Conservation (phyloP, 2,329 filamentous ascomycete genomes). For the Ceratocystis diversiconidia region DNA sequence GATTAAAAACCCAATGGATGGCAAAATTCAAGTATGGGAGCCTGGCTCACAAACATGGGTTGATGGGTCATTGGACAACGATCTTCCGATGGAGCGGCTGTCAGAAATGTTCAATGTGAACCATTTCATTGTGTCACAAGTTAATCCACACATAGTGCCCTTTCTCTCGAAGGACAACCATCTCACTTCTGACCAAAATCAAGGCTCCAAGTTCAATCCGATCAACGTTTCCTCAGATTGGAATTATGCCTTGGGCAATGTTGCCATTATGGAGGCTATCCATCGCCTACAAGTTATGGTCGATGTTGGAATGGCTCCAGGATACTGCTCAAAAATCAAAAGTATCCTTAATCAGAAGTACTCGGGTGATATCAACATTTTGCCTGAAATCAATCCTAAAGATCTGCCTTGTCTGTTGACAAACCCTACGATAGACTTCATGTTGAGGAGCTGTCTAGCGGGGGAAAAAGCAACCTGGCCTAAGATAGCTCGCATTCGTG, state of each 20-base stretch:
- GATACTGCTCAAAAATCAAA: constrained; percentile 59
- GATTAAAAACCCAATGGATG: constrained; percentile 72
- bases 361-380: constrained; percentile 86
- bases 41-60: constrained; percentile 77
- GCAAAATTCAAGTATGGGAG: constrained; percentile 68
- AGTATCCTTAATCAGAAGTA: constrained; percentile 84
- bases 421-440: constrained; percentile 78
- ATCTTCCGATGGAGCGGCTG: constrained; percentile 77
- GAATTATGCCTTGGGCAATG: constrained; percentile 51
- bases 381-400: constrained; percentile 61
- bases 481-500: constrained; percentile 68
- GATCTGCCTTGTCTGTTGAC: constrained; percentile 64
- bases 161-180: constrained; percentile 67
- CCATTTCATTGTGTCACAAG: constrained; percentile 93
- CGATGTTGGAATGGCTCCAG: constrained; percentile 69
- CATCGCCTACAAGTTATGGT: constrained; percentile 69
- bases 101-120: constrained; percentile 97
- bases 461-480: constrained; percentile 89
- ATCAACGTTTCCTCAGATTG: constrained; percentile 31
- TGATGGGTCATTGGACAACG: constrained; percentile 88
- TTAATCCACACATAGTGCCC: constrained; percentile 85
- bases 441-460: constrained; percentile 59
- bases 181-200: constrained; percentile 26
- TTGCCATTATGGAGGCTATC: constrained; percentile 66
- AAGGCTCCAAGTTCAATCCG: background rate